Evolutionary conservation across 1,139 yeast species (phyloP), one percentile per base, ranked within the genome.

Genomic region (Tardiomyces blankii): DNA sequence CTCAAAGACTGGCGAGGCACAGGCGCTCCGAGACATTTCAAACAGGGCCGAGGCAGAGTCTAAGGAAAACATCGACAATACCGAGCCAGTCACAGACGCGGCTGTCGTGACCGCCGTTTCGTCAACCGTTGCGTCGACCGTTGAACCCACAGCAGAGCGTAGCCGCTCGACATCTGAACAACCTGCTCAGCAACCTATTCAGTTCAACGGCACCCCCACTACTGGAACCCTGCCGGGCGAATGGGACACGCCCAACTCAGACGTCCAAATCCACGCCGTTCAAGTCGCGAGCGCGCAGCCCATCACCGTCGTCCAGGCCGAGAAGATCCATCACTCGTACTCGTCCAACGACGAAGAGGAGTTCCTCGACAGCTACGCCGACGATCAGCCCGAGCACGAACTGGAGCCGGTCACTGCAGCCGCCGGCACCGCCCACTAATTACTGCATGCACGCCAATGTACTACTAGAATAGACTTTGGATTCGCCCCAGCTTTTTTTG

Each of bases 311-410:
- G 35, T 30, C 5, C 35, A 30, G 35, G 35, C 35, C 5, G 35
- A 30, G 16, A 5, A 30, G 35, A 30, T 30, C 16, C 35, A 14
- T 9, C 35, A 30, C n/a, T 30, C 35, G 35, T 30, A 13, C 16
- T 30, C 35, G 5, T 30, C 35, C 16, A 30, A 39, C 5, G 45
- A 40, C 11, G 50, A 47, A 18, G 49, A 44, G n/a, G 52, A 48
- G 40, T 49, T 49, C 25, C 44, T 49, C 12, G 52, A 49, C 45
- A 42, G 49, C 33, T 49, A 49, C 27, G 52, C 46, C 12, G 51
- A 44, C 19, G 47, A 44, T 2, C 46, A 40, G 28, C 35, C 5
- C n/a, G 35, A 30, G 35, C 35, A 30, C n/a, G 16, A 30, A 7
- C 25, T 7, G 25, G 25, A 30, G 25, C 25, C 25, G 25, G 25